These are phyloP conservation scores for Oryza longistaminata DNA, from an alignment of 176 grass and related monocot genomes.

Conservation along the genomic window DNA sequence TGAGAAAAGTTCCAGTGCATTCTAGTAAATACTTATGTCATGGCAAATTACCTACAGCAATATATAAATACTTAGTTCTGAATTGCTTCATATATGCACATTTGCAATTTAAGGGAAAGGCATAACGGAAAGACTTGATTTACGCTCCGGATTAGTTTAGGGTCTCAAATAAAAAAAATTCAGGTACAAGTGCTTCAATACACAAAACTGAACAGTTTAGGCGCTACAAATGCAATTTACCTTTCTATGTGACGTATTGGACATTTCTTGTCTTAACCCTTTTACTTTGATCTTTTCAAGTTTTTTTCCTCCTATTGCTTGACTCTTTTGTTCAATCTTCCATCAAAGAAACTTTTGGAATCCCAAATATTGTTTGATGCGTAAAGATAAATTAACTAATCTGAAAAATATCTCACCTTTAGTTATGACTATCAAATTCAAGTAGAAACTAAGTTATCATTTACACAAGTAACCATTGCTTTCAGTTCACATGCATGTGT, in stretches of 20 bases:
- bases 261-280: neutral
- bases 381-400: neutral
- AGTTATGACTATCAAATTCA: neutral
- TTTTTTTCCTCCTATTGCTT: neutral
- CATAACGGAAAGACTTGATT: too few relatives aligned
- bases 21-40: neutral
- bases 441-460: neutral
- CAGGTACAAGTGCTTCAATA: neutral
- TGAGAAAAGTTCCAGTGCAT: neutral
- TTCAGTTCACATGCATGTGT: neutral
- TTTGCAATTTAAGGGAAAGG: neutral
- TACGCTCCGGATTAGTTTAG: neutral
- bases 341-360: neutral
- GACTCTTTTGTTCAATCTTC: neutral
- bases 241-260: neutral
- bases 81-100: too few relatives aligned
- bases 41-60: neutral
- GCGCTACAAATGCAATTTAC: neutral
- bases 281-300: neutral
- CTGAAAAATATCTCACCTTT: neutral
- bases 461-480: neutral
- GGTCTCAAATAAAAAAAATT: neutral
- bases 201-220: neutral
- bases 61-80: neutral
- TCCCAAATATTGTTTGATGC: neutral